Percentiles rank a stretch among this genome's conserved stretches.
Conservation (phyloP, 257 asterid genomes). For the Thymus quinquecostatus region DNA sequence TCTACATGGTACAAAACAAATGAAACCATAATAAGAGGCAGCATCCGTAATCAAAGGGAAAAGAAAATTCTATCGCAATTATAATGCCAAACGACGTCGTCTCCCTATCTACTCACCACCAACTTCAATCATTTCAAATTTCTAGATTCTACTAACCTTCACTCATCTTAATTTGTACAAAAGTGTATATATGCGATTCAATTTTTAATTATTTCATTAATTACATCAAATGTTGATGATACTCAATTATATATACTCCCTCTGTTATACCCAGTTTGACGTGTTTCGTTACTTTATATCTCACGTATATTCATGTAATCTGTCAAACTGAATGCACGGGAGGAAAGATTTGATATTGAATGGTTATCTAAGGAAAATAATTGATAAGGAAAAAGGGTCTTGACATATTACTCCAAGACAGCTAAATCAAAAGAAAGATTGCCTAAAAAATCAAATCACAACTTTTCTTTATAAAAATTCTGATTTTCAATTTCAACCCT, state of each 20-base stretch:
- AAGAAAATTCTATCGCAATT: background rate
- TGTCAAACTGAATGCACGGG: no score
- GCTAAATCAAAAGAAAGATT: slow-evolving; percentile 34
- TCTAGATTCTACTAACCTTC: no score
- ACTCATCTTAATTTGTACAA: no score
- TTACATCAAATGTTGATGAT: no score
- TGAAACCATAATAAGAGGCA: slow-evolving; percentile 24
- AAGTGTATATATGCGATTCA: no score
- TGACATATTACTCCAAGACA: slow-evolving; percentile 26
- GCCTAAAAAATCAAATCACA: slow-evolving; percentile 30
- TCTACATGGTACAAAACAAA: slow-evolving; percentile 30
- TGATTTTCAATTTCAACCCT: slow-evolving; percentile 19
- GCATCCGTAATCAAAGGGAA: slow-evolving; percentile 32
- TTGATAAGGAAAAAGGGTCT: background rate
- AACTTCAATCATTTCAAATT: background rate
- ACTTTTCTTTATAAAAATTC: slow-evolving; percentile 9
- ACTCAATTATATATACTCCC: no score
- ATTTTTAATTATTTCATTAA: background rate
- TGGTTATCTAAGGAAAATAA: background rate
- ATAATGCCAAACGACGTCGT: slow-evolving; percentile 23
- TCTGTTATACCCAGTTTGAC: no score
- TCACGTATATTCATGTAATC: no score
- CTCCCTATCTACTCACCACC: slow-evolving; percentile 22
- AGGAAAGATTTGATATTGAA: background rate
- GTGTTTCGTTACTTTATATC: no score